Base-by-base conservation (phyloP, 1,139 yeast genomes). In the Casaregolazyma suthepensis region DNA sequence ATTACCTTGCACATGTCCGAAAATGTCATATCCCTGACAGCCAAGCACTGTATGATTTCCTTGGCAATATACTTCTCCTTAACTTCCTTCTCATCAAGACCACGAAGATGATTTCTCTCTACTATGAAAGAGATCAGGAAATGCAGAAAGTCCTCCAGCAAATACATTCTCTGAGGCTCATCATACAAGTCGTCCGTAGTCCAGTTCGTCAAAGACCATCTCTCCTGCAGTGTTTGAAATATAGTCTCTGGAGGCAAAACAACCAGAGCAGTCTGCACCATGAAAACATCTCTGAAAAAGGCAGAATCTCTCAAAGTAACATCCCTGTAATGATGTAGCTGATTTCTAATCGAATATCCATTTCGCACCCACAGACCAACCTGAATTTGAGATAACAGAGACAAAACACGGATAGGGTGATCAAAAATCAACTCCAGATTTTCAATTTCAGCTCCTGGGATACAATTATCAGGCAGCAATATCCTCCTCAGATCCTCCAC, bases 311-410 rank as follows among this genome's bases (percentile, higher is more conserved):
- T 75, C 49, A 91, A 76, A 6, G 90, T 87, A n/a, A 90, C 80
- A 56, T 81, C 85, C 45, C 87, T 79, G 66, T 93, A 93, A 58
- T 90, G 82, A 60, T 83, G 85, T 60, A 87, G 76, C 64, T 93
- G 98, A 37, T 84, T 83, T 51, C 87, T 77, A 12, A 89, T 82
- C 46, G 93, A 85, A 57, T 81, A 78, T 0, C 91, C 91, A 66
- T 93, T 93, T 66, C 98, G 79, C 2, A 93, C 88, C 98, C 98
- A 93, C 57, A 85, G 80, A 0, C 96, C 96, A 1, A 81, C 77
- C 47, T 82, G 80, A 15, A 90, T 82, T 66, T 93, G 97, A 0
- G 91, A 76, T 6, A 85, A 75, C 19, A 87, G 71, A 0, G 87
- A 95, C 35, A 88, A 67, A 0, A 93, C 85, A 55, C 96, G 76